Conservation (phyloP, 75 land plant genomes). For the Cunninghamia lanceolata region DNA sequence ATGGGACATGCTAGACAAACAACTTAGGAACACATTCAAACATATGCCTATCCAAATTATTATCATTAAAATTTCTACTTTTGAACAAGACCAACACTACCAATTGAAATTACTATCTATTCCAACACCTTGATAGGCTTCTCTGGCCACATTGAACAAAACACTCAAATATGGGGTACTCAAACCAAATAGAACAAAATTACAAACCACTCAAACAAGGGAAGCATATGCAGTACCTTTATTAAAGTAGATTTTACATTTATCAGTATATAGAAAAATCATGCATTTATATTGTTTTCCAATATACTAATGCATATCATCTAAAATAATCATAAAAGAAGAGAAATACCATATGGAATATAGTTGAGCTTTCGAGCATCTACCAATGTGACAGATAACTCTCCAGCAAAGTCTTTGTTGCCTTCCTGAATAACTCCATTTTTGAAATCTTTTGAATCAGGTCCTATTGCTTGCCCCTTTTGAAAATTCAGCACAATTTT, state of each 20-base stretch:
- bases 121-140: background rate
- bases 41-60: background rate
- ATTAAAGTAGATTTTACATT: background rate
- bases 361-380: conserved; percentile 89
- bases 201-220: background rate
- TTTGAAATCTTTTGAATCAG: conserved; percentile 53
- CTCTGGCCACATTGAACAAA: background rate
- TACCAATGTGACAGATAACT: conserved; percentile 84
- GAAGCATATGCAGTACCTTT: background rate
- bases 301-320: background rate
- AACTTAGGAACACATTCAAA: background rate
- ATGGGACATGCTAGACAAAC: background rate
- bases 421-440: conserved; percentile 55
- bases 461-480: conserved; percentile 77
- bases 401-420: conserved; percentile 83
- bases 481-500: conserved; percentile 86
- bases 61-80: background rate
- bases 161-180: no score
- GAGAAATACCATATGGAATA: conserved; percentile 41
- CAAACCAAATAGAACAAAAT: background rate
- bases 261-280: background rate
- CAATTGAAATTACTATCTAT: background rate
- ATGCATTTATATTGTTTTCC: background rate
- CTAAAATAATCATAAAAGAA: background rate
- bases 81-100: background rate